Percentiles rank a stretch among this genome's conserved stretches.
phyloP scores from a whole-genome alignment of 768 basidiomycete species.

The Boletus pseudo-olivaceus region DNA sequence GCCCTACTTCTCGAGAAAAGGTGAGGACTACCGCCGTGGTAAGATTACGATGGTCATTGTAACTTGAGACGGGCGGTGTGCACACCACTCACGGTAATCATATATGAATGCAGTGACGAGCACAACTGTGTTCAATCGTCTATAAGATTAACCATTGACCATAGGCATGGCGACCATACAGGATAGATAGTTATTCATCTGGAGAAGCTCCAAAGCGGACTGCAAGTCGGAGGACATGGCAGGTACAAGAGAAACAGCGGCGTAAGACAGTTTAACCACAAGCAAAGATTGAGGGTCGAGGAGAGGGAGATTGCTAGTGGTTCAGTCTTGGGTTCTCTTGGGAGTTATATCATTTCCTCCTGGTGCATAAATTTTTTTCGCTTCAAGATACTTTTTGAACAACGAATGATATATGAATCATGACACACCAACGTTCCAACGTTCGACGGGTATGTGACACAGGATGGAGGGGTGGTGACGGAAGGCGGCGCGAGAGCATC shows the following conservation, averaged over 20 bases:
- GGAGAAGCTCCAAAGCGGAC: neutral
- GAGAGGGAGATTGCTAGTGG: neutral
- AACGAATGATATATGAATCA: too few relatives aligned
- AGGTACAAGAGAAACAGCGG: neutral
- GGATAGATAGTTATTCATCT: neutral
- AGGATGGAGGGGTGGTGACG: too few relatives aligned
- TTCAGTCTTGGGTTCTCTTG: neutral
- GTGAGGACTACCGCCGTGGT: neutral
- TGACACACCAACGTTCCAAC: too few relatives aligned
- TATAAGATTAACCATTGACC: neutral
- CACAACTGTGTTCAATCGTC: neutral
- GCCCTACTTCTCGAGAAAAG: neutral
- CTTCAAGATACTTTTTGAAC: too few relatives aligned
- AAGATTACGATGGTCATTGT: neutral
- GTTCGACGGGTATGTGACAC: too few relatives aligned
- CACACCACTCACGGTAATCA: neutral
- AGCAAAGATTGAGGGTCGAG: neutral
- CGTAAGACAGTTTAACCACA: too few relatives aligned
- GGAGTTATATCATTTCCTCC: neutral
- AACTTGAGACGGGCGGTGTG: neutral
- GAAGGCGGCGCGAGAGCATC: too few relatives aligned
- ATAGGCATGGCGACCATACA: neutral
- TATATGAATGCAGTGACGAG: neutral
- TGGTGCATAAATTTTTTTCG: neutral
- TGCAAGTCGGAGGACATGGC: neutral